phyloP scores from a whole-genome alignment of 257 asterid species.

The Jacaranda mimosifolia region DNA sequence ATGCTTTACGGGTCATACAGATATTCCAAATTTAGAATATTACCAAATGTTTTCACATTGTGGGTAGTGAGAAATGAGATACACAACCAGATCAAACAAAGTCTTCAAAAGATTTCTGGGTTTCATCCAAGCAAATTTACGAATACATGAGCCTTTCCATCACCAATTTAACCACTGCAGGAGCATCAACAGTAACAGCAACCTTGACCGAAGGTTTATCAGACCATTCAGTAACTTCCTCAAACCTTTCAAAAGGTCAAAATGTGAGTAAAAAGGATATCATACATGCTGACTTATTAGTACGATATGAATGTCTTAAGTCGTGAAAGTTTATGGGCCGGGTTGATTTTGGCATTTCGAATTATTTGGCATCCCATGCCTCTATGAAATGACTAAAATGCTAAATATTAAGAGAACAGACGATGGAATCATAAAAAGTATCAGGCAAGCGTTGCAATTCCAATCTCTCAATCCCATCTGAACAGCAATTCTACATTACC shows the following conservation, averaged over 20 bases:
- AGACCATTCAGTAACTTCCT: slow-evolving; percentile 81
- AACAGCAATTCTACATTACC: neutral
- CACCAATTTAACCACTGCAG: slow-evolving; percentile 69
- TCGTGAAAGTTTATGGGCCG: neutral
- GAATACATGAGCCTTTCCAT: slow-evolving; percentile 88
- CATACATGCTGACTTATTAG: neutral
- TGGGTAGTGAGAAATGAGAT: neutral
- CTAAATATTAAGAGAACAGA: neutral
- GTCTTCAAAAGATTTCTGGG: neutral
- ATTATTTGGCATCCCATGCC: neutral
- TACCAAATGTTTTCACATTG: neutral
- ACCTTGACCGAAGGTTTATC: slow-evolving; percentile 88
- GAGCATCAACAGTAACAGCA: slow-evolving; percentile 95
- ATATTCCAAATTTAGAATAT: neutral
- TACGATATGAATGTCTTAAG: neutral
- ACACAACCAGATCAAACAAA: neutral
- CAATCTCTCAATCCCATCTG: neutral
- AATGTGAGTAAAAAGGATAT: slow-evolving; percentile 6
- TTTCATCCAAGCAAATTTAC: slow-evolving; percentile 30
- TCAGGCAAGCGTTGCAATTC: neutral
- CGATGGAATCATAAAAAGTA: neutral
- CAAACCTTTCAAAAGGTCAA: slow-evolving; percentile 57
- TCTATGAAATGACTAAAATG: neutral
- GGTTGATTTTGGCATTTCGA: slow-evolving; percentile 4
- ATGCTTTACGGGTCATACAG: neutral